phyloP scores from a whole-genome alignment of 176 grass and related monocot species.

The Triticum urartu region DNA sequence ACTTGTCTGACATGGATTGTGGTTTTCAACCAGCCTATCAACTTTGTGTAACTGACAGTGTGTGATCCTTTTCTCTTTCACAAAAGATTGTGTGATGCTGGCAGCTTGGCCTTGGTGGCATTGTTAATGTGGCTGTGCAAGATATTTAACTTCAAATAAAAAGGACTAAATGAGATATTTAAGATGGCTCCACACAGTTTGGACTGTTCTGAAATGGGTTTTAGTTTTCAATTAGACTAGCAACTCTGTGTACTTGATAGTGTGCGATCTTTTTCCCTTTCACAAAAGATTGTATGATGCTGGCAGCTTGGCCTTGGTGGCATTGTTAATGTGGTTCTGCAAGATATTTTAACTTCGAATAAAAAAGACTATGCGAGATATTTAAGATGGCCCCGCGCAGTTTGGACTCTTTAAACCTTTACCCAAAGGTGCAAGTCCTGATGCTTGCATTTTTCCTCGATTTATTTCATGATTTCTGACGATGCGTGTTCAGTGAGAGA shows the following conservation, averaged over 20 bases:
- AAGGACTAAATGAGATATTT: conserved; percentile 16
- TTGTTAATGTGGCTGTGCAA: not conserved
- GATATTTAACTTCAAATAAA: not conserved
- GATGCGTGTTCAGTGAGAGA: too few species aligned
- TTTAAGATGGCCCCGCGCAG: too few species aligned
- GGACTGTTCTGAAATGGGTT: not conserved
- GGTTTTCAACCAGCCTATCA: too few species aligned
- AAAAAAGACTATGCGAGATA: too few species aligned
- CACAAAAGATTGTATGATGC: not conserved
- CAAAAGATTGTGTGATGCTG: not conserved
- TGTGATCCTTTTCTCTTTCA: not conserved
- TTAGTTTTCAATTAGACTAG: not conserved
- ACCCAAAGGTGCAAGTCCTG: too few species aligned
- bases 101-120: not conserved
- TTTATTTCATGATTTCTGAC: too few species aligned
- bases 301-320: not conserved
- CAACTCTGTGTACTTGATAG: not conserved
- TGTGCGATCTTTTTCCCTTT: not conserved
- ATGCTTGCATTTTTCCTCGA: too few species aligned
- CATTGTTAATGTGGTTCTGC: not conserved
- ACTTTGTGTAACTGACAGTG: not conserved
- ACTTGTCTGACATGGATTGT: not conserved
- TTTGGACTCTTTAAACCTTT: too few species aligned
- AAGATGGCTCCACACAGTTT: not conserved
- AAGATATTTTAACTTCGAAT: not conserved